Percentiles rank a stretch among this genome's conserved stretches.
Conservation (phyloP, 116 monocot species). For the Iris pallida region DNA sequence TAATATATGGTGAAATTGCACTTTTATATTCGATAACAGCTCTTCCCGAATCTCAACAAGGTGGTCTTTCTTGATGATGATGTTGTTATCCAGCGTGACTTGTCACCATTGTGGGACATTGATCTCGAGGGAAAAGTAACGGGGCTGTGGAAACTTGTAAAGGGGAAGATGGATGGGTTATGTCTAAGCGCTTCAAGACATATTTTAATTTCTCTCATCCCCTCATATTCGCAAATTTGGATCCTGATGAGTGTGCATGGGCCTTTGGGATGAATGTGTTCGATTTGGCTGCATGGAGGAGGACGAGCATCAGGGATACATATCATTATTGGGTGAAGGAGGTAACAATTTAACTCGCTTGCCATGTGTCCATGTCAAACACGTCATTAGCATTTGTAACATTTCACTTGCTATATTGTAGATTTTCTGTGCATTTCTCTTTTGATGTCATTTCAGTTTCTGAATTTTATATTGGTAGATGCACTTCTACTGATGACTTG, state of each 20-base stretch:
- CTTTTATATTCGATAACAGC: constrained; percentile 26
- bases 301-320: constrained; percentile 59
- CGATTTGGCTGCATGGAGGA: constrained; percentile 70
- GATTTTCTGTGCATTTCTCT: too few species aligned
- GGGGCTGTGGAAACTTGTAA: constrained; percentile 79
- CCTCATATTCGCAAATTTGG: constrained; percentile 52
- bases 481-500: too few species aligned
- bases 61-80: constrained; percentile 90
- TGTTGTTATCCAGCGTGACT: constrained; percentile 64
- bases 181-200: constrained; percentile 75
- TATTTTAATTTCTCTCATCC: constrained; percentile 91
- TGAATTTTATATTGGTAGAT: too few species aligned
- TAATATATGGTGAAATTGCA: not conserved
- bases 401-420: too few species aligned
- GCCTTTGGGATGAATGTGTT: constrained; percentile 92
- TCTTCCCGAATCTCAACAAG: constrained; percentile 77
- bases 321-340: constrained; percentile 81
- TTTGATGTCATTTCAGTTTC: too few species aligned
- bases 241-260: constrained; percentile 81
- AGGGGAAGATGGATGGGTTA: constrained; percentile 75
- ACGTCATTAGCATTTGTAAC: too few species aligned
- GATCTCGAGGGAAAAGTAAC: constrained; percentile 64
- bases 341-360: constrained; percentile 27
- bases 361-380: too few species aligned
- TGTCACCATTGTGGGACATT: constrained; percentile 62